phyloP scores from a whole-genome alignment of 768 basidiomycete species.

The Austroboletus eburneus region DNA sequence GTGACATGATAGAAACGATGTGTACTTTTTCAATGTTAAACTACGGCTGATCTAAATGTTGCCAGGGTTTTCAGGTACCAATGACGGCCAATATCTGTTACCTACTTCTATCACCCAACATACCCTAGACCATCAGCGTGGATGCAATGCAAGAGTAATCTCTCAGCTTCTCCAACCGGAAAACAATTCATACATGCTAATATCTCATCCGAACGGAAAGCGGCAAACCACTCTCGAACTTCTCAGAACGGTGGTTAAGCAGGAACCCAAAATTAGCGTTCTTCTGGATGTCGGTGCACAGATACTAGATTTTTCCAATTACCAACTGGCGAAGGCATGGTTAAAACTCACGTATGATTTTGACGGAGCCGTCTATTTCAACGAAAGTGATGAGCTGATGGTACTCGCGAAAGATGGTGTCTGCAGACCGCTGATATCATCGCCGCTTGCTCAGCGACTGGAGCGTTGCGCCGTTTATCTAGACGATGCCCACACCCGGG shows the following conservation, averaged over 20 bases:
- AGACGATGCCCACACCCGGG: constrained; percentile 44
- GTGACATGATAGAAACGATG: neutral
- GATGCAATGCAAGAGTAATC: constrained; percentile 41
- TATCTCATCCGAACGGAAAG: constrained; percentile 18
- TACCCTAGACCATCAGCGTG: constrained; percentile 35
- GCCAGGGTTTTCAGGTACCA: constrained; percentile 49
- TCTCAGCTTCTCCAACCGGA: constrained; percentile 22
- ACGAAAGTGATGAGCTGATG: constrained; percentile 13
- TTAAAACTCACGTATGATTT: constrained; percentile 11
- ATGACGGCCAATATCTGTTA: constrained; percentile 36
- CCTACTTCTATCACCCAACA: constrained; percentile 8
- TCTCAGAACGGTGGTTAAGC: constrained; percentile 21
- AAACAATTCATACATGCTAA: constrained; percentile 31
- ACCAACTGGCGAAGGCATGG: constrained; percentile 23
- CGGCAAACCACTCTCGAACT: constrained; percentile 25
- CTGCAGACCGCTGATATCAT: constrained; percentile 34
- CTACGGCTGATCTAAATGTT: too few relatives aligned
- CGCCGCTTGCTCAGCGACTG: constrained; percentile 38
- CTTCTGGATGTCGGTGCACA: neutral
- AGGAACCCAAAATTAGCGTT: neutral
- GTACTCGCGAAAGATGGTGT: constrained; percentile 34
- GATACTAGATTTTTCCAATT: neutral
- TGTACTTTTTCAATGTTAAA: too few relatives aligned
- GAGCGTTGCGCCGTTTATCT: constrained; percentile 45
- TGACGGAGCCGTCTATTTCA: neutral